Evolutionary conservation across 805 yeast genomes (phyloP), one percentile per base, ranked within the genome.

Genomic region (Candida ipomoeae): DNA sequence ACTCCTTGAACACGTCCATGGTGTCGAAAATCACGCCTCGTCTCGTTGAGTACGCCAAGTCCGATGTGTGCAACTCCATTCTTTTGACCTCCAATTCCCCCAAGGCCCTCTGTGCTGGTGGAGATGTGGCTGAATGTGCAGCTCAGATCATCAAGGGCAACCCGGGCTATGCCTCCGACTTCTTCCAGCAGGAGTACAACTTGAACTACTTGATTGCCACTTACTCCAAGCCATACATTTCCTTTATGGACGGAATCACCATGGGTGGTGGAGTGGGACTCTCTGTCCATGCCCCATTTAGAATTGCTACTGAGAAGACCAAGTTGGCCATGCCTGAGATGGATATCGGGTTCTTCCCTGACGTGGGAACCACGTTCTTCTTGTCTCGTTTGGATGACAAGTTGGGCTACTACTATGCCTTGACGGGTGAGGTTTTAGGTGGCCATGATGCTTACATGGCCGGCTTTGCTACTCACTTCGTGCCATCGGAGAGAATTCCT

Each of bases 251-350:
- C 63, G 97, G 98, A 20, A 88, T 92, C 60, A 89, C 92, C 26
- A 89, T 94, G 96, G 99, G 98, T 49, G 98, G 98, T 47, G 98
- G 98, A 59, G 96, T 90, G 40, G 98, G 99, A 4, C 72, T 94
- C 41, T 78, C 92, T 0, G 85, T 89, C 39, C 98, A 94, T 69
- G 85, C 89, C 11, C 92, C 97, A 3, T 92, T 92, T 75, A 82
- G 98, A 63, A 73, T 94, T 36, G 96, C 95, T n/a, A 87, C 96
- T 39, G 97, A 92, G 61, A 79, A 81, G 60, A 91, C 98, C 10
- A 79, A 84, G 65, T 80, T 90, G 71, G 96, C 98, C 54, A 94
- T 94, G 99, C 98, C 99, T 7, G 98, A 94, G 70, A 87, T 95
- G 77, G 90, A 88, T 62, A 94, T 94, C 66, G 99, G 99, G 1